These are phyloP conservation scores for Geosiphon pyriformis DNA, from an alignment of 192 early-diverging fungal genomes.

Conservation along the genomic window DNA sequence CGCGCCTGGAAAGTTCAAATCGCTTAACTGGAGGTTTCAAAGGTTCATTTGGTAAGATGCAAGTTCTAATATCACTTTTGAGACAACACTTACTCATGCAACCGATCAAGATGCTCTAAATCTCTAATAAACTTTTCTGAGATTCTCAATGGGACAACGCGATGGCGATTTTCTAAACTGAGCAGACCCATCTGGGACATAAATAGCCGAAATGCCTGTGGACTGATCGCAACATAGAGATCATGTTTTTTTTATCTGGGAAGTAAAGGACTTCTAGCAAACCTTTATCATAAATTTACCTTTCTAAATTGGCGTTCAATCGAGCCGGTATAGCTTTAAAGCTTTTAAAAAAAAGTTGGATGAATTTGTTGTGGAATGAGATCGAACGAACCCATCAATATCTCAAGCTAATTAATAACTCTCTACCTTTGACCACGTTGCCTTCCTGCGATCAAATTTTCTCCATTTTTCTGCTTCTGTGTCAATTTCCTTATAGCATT, in stretches of 20 bases:
- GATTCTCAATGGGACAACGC: conserved; percentile 58
- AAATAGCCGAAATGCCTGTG: conserved; percentile 53
- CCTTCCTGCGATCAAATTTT: not conserved
- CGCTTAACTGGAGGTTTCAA: too few relatives aligned
- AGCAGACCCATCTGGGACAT: conserved; percentile 65
- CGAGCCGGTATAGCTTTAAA: conserved; percentile 23
- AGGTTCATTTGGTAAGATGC: too few relatives aligned
- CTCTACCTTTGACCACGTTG: conserved; percentile 6
- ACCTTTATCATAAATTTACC: too few relatives aligned
- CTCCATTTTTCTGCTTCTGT: conserved; percentile 24
- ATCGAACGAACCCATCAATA: not conserved
- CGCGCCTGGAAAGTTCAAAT: conserved; percentile 41
- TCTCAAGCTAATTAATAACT: not conserved
- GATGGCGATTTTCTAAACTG: conserved; percentile 48
- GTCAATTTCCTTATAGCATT: conserved; percentile 25
- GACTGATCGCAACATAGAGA: conserved; percentile 30
- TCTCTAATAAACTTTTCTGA: conserved; percentile 58
- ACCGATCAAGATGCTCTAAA: conserved; percentile 53
- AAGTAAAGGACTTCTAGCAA: too few relatives aligned
- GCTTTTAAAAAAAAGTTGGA: not conserved
- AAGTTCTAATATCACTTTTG: too few relatives aligned
- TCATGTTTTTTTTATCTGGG: too few relatives aligned
- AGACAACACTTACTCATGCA: conserved; percentile 56
- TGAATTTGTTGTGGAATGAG: not conserved
- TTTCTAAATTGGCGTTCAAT: conserved; percentile 27